These are phyloP conservation scores for Botrytis deweyae DNA, from an alignment of 2,329 filamentous ascomycete species.

Conservation along the genomic window DNA sequence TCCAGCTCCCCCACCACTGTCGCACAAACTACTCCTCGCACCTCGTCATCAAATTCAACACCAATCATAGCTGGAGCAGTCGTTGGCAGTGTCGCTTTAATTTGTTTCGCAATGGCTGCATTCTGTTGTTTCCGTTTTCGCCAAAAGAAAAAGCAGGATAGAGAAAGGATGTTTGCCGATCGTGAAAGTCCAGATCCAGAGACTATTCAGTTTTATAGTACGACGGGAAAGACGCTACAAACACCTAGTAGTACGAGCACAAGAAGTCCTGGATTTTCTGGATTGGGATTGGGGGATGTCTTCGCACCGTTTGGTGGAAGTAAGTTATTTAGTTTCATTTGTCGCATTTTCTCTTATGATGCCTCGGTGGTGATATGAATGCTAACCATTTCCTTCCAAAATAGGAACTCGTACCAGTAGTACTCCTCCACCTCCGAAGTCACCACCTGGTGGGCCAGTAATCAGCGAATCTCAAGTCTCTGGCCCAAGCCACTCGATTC, in stretches of 20 bases:
- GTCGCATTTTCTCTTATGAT: not conserved
- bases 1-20: not conserved
- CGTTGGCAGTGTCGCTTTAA: not conserved
- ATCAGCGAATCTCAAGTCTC: not conserved
- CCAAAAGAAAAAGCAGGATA: conserved; percentile 18
- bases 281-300: conserved; percentile 6
- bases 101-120: conserved; percentile 11
- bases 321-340: not conserved
- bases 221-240: conserved; percentile 5
- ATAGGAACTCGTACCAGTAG: not conserved
- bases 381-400: not conserved
- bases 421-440: not conserved
- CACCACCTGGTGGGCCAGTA: not conserved
- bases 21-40: not conserved
- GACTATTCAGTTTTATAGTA: conserved; percentile 9
- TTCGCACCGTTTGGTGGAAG: conserved; percentile 14
- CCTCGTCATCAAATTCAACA: not conserved
- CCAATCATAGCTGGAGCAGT: conserved; percentile 3
- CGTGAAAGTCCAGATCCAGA: conserved; percentile 1
- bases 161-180: conserved; percentile 5
- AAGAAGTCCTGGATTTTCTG: not conserved
- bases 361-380: too few relatives aligned
- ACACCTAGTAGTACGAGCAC: not conserved
- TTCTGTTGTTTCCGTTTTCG: conserved; percentile 14
- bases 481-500: not conserved